Conservation (phyloP, 169 alveolate species). For the Plasmodium vivax region DNA sequence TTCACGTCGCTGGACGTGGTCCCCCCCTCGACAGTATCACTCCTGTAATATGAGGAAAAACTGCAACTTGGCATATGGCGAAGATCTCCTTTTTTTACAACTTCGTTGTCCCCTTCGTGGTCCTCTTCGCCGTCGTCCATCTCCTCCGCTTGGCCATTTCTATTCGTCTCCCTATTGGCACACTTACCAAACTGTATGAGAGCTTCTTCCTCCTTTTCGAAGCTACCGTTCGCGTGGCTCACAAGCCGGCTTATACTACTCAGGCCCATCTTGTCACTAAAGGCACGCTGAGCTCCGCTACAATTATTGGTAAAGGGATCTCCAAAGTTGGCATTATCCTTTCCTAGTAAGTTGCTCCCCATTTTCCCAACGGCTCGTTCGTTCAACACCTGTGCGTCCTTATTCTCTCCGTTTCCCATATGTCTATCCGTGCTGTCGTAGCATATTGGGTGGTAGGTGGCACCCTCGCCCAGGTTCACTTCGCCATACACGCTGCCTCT, state of each 20-base stretch:
- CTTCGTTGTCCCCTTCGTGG: background rate
- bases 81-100: background rate
- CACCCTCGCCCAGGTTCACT: background rate
- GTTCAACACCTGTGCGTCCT: background rate
- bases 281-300: background rate
- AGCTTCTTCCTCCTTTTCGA: background rate
- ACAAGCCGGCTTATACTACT: background rate
- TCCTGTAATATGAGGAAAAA: background rate
- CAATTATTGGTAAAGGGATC: slow-evolving; percentile 18
- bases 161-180: background rate
- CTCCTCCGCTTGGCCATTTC: background rate
- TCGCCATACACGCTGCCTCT: background rate
- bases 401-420: background rate
- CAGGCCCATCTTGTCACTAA: slow-evolving; percentile 1
- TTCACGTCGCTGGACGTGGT: background rate
- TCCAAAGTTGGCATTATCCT: background rate
- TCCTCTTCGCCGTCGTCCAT: background rate
- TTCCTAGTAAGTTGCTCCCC: background rate
- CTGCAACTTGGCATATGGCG: background rate
- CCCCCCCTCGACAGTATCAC: background rate
- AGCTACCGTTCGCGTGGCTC: background rate
- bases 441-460: background rate
- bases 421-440: background rate
- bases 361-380: background rate
- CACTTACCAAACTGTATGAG: background rate